Evolutionary conservation across 1,284 basidiomycete genomes (phyloP).

Genomic region (Naganishia cerealis): DNA sequence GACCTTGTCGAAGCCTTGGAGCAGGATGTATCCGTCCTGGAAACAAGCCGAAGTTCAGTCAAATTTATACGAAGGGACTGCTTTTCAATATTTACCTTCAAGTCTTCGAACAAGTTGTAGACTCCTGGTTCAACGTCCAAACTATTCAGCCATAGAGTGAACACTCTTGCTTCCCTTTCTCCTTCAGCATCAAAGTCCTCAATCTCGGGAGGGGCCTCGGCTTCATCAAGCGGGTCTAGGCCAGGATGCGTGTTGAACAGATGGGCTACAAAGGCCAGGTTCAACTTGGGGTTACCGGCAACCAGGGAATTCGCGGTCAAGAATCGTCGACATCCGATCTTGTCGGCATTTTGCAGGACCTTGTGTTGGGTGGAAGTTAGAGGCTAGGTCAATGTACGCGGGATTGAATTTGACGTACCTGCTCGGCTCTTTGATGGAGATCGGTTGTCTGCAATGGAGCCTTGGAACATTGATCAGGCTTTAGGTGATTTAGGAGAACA

Average conservation of each 20-base stretch:
- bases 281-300: slow-evolving; percentile 93
- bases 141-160: slow-evolving; percentile 96
- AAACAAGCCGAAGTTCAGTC: not conserved
- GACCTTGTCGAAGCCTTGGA: slow-evolving; percentile 96
- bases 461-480: slow-evolving; percentile 89
- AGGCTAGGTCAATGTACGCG: slow-evolving; percentile 13
- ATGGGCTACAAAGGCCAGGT: slow-evolving; percentile 97
- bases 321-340: slow-evolving; percentile 93
- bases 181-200: slow-evolving; percentile 99
- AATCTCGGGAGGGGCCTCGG: slow-evolving; percentile 68
- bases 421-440: slow-evolving; percentile 78
- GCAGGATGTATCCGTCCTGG: slow-evolving; percentile 75
- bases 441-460: slow-evolving; percentile 84
- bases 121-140: slow-evolving; percentile 93
- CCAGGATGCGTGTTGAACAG: slow-evolving; percentile 97
- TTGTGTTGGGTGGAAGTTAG: slow-evolving; percentile 38
- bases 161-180: slow-evolving; percentile 94
- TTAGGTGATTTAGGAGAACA: slow-evolving; percentile 88
- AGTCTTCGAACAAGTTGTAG: slow-evolving; percentile 93
- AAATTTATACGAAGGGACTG: not conserved
- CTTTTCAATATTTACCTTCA: slow-evolving; percentile 61
- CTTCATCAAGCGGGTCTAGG: slow-evolving; percentile 85
- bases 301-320: slow-evolving; percentile 87
- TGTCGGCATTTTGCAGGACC: slow-evolving; percentile 88
- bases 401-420: slow-evolving; percentile 55